phyloP scores from a whole-genome alignment of 768 basidiomycete species.

The Russula ochroleuca region DNA sequence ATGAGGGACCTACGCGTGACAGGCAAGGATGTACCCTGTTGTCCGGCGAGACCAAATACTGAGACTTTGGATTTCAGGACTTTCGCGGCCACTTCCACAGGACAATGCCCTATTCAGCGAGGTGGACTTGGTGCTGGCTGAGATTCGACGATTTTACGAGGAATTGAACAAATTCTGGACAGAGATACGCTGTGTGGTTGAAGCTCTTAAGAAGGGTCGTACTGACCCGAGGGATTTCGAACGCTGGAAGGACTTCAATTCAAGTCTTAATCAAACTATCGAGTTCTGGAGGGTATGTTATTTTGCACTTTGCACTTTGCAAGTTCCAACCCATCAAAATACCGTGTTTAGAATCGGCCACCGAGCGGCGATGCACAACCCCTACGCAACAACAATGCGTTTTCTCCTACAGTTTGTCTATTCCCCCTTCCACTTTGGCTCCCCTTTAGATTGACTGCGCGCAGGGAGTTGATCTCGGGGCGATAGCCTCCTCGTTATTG shows the following conservation, averaged over 20 bases:
- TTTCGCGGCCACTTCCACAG: neutral
- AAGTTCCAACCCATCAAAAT: neutral
- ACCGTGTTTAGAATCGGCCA: too few species aligned
- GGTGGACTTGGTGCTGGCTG: neutral
- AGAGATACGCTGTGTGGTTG: neutral
- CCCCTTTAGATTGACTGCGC: neutral
- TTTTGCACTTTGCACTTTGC: too few species aligned
- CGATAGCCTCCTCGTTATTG: neutral
- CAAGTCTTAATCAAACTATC: neutral
- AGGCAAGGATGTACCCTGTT: neutral
- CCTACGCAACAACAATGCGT: too few species aligned
- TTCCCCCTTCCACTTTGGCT: neutral
- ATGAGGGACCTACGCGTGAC: neutral
- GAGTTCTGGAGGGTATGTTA: neutral
- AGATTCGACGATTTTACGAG: neutral
- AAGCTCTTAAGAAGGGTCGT: neutral
- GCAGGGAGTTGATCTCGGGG: neutral
- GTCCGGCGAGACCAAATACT: neutral
- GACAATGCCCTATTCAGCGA: neutral
- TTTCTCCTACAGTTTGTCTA: neutral
- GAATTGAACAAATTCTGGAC: constrained; percentile 5
- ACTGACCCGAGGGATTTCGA: neutral
- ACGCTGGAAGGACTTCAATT: neutral
- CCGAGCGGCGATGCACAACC: too few species aligned
- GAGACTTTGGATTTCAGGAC: neutral